Base-by-base conservation (phyloP, 495 filamentous ascomycete species). In the Hypoxylon intermedium region DNA sequence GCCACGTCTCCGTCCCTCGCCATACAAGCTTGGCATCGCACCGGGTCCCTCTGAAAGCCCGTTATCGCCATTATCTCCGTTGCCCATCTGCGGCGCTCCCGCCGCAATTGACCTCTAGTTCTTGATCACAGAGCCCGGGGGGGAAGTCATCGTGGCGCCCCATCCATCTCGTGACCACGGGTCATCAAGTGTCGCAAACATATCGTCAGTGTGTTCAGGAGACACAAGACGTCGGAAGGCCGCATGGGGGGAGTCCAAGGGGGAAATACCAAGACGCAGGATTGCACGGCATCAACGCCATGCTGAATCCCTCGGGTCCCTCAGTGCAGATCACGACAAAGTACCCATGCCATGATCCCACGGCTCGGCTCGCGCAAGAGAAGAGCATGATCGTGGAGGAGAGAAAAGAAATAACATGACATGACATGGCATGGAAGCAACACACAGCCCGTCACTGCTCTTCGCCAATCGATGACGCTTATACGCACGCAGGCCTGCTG, bases 41-140 rank as follows among this genome's bases (percentile, higher is more conserved):
- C 24, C 24, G 24, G 24, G 24, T 26, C 24, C 15, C 13, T 41
- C 40, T 19, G 45, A 28, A 43, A 53, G 19, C 42, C 43, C 33
- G 41, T 38, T 47, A 43, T 43, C 52, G 41, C 52, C 52, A 56
- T 43, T 46, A 46, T 56, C 40, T 43, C 52, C 41, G 13, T 6
- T 28, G 26, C 34, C 13, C 37, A 38, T 38, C 15, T 15, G 9
- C 15, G 9, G 36, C 13, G 7, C 3, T 1, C 3, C 15, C 15
- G 16, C 6, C 5, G 24, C 24, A 7, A 26, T 34, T 12, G 3
- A 11, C 12, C 12, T 12, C 12, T 5, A 3, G 21, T 48, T 31
- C 15, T 19, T 19, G 42, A 47, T 56, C 53, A 47, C 6, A 48
- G 41, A 37, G 9, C 13, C n/a, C n/a, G n/a, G 26, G 34, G 42